These are phyloP conservation scores for Tuber borchii DNA, from an alignment of 495 filamentous ascomycete genomes.

Conservation along the genomic window DNA sequence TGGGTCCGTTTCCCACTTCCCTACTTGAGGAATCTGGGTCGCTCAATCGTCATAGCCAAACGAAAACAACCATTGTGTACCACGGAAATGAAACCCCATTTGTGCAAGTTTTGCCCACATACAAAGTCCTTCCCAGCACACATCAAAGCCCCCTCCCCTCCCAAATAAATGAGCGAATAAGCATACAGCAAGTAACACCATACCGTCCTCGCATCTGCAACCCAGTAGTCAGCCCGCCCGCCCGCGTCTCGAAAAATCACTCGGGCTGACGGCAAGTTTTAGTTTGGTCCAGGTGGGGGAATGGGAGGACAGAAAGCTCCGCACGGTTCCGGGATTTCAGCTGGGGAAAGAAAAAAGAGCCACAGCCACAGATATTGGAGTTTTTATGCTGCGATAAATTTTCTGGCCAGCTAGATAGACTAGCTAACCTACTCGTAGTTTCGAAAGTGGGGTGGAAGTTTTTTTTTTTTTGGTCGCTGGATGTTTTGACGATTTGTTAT, in stretches of 20 bases:
- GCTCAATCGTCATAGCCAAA: neutral
- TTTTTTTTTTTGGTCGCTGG: too few relatives aligned
- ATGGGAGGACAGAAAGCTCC: neutral
- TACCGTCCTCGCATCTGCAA: slow-evolving; percentile 1
- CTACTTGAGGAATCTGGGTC: slow-evolving; percentile 3
- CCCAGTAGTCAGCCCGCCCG: neutral
- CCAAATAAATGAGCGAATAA: neutral
- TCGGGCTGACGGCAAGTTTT: neutral
- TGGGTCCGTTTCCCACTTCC: slow-evolving; percentile 6
- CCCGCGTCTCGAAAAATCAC: slow-evolving; percentile 1
- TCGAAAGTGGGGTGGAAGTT: too few relatives aligned
- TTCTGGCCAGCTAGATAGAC: too few relatives aligned
- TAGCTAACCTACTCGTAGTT: too few relatives aligned
- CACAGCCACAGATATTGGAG: too few relatives aligned
- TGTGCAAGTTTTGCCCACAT: neutral
- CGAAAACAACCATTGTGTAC: neutral
- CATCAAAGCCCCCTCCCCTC: neutral
- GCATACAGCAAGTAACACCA: neutral
- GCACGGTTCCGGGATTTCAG: neutral
- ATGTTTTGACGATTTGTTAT: too few relatives aligned
- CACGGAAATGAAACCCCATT: neutral
- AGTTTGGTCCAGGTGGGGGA: neutral
- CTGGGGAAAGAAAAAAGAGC: neutral
- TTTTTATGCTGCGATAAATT: too few relatives aligned
- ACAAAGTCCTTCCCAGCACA: neutral